phyloP scores from a whole-genome alignment of 208 protist genomes.

The Crithidia brevicula region DNA sequence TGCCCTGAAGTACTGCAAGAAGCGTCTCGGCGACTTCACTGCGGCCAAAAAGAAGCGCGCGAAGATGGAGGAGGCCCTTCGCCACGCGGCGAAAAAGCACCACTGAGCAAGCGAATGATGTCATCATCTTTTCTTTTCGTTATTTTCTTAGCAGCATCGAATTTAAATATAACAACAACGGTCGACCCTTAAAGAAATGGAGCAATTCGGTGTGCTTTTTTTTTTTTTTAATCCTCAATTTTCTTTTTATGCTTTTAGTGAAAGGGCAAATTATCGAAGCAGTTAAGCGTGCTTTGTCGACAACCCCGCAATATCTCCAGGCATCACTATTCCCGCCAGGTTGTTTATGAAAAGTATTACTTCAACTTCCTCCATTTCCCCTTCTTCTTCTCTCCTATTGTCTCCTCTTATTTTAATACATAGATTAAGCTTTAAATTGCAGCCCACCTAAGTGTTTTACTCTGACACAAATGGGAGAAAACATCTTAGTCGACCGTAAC shows the following conservation, averaged over 20 bases:
- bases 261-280: too few relatives aligned
- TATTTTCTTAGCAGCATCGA: conserved; percentile 19
- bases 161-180: conserved; percentile 6
- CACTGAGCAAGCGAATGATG: conserved; percentile 13
- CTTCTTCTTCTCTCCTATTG: too few relatives aligned
- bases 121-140: conserved; percentile 34
- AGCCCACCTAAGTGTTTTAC: neutral
- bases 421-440: neutral
- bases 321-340: too few relatives aligned
- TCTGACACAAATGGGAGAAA: conserved; percentile 16
- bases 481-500: conserved; percentile 50
- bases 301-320: too few relatives aligned
- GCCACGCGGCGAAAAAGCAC: conserved; percentile 81
- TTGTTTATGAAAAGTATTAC: too few relatives aligned
- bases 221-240: too few relatives aligned
- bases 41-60: conserved; percentile 93
- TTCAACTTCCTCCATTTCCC: too few relatives aligned
- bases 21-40: conserved; percentile 90
- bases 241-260: too few relatives aligned
- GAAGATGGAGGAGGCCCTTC: conserved; percentile 92
- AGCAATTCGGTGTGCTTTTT: too few relatives aligned
- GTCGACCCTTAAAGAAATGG: neutral
- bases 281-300: too few relatives aligned
- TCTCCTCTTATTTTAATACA: neutral
- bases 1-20: conserved; percentile 95